A percentile compares a stretch with the other conserved stretches of the same genome.
phyloP scores from a whole-genome alignment of 2,329 filamentous ascomycete genomes.

The Fonsecaea erecta region DNA sequence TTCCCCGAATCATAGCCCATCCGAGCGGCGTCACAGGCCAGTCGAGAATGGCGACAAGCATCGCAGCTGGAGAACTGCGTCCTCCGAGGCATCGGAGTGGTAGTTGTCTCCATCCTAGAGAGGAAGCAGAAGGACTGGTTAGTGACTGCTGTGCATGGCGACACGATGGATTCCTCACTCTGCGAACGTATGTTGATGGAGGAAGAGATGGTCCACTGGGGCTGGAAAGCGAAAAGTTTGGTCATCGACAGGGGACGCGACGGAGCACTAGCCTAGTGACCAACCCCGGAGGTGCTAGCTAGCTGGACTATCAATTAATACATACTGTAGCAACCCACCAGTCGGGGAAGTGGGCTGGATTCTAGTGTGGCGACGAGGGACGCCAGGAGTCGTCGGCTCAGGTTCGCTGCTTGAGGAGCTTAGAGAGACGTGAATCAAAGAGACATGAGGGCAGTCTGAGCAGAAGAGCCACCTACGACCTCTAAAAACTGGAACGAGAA shows the following conservation, averaged over 20 bases:
- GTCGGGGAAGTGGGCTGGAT: too few relatives aligned
- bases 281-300: background rate
- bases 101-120: background rate
- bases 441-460: background rate
- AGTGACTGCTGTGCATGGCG: background rate
- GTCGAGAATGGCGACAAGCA: constrained; percentile 12
- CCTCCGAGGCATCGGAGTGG: constrained; percentile 2
- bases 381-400: background rate
- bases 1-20: constrained; percentile 29
- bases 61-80: constrained; percentile 19
- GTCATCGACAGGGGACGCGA: background rate
- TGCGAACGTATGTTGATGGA: background rate
- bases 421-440: background rate
- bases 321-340: too few relatives aligned
- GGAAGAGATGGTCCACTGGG: background rate
- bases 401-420: background rate
- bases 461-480: too few relatives aligned
- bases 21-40: constrained; percentile 16
- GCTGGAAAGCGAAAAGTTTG: background rate
- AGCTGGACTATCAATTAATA: background rate
- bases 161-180: background rate
- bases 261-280: too few relatives aligned
- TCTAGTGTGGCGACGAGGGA: background rate
- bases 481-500: too few relatives aligned
- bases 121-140: background rate